phyloP scores from a whole-genome alignment of 2,329 filamentous ascomycete genomes.

The Didymella arachidicola region DNA sequence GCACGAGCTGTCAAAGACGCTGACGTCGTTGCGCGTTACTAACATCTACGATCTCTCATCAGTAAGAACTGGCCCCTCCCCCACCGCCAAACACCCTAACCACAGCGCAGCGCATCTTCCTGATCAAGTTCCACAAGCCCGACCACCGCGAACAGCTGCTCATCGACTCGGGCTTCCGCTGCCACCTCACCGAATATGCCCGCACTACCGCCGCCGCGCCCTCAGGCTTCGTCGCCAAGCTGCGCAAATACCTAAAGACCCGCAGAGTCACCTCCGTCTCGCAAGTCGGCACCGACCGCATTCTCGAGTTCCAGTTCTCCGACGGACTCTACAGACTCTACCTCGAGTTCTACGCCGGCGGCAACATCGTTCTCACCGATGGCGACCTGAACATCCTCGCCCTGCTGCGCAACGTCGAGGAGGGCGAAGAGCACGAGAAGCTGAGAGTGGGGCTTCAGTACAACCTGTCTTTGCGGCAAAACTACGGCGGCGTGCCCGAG shows the following conservation, averaged over 20 bases:
- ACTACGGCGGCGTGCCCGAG: slow-evolving; percentile 76
- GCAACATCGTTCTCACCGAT: slow-evolving; percentile 94
- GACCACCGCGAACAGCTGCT: slow-evolving; percentile 88
- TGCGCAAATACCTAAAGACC: slow-evolving; percentile 89
- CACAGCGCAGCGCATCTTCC: slow-evolving; percentile 76
- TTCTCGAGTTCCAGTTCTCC: slow-evolving; percentile 91
- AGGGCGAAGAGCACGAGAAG: slow-evolving; percentile 84
- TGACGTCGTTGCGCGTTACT: slow-evolving; percentile 80
- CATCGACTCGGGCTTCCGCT: slow-evolving; percentile 94
- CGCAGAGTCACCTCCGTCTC: slow-evolving; percentile 79
- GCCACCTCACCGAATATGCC: slow-evolving; percentile 89
- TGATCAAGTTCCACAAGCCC: slow-evolving; percentile 93
- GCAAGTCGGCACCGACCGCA: slow-evolving; percentile 91
- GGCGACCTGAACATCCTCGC: slow-evolving; percentile 81
- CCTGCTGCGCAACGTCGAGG: slow-evolving; percentile 79
- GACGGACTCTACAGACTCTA: slow-evolving; percentile 89
- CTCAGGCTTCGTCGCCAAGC: slow-evolving; percentile 81
- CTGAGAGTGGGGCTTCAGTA: slow-evolving; percentile 81
- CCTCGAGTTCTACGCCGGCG: slow-evolving; percentile 94
- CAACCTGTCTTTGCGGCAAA: slow-evolving; percentile 81
- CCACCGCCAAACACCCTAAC: slow-evolving; percentile 13
- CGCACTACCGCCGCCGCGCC: slow-evolving; percentile 85
- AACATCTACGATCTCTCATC: slow-evolving; percentile 97
- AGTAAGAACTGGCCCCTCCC: slow-evolving; percentile 48
- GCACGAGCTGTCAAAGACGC: slow-evolving; percentile 82